Evolutionary conservation across 805 yeast genomes (phyloP).

Genomic region (Candida bentonensis): DNA sequence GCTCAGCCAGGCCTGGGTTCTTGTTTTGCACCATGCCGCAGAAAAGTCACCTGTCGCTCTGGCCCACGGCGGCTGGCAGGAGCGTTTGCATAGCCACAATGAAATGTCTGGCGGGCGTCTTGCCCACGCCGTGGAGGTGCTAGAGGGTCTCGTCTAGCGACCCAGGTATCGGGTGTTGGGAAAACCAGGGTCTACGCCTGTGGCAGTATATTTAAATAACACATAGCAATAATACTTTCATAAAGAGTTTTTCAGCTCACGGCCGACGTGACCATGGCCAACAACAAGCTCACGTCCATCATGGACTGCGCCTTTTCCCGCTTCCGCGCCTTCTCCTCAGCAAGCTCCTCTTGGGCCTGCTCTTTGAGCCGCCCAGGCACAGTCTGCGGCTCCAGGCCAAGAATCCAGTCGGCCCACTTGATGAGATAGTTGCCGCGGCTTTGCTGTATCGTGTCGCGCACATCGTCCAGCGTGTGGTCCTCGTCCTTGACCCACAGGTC

Average conservation of each 20-base stretch:
- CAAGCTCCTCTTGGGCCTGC: neutral
- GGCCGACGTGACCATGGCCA: neutral
- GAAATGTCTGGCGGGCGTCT: slow-evolving; percentile 30
- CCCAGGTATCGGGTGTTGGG: no score
- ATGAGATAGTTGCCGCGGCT: neutral
- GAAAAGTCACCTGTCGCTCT: slow-evolving; percentile 24
- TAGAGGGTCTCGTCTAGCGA: neutral
- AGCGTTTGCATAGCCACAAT: slow-evolving; percentile 32
- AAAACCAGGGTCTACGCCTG: no score
- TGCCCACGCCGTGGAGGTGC: neutral
- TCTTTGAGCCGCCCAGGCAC: neutral
- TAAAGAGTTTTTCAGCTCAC: no score
- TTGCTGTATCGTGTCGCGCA: neutral
- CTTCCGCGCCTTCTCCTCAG: neutral
- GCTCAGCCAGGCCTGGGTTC: slow-evolving; percentile 42
- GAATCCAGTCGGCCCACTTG: slow-evolving; percentile 1
- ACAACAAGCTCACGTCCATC: neutral
- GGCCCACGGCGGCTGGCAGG: slow-evolving; percentile 26
- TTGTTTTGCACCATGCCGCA: slow-evolving; percentile 27
- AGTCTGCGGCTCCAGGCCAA: neutral
- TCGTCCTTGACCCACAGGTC: slow-evolving; percentile 1
- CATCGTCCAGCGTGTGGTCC: slow-evolving; percentile 1
- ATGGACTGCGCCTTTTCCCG: neutral
- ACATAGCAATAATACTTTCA: no score
- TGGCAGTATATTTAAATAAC: no score